Base-by-base conservation (phyloP, 768 basidiomycete species). In the Russula sp. region DNA sequence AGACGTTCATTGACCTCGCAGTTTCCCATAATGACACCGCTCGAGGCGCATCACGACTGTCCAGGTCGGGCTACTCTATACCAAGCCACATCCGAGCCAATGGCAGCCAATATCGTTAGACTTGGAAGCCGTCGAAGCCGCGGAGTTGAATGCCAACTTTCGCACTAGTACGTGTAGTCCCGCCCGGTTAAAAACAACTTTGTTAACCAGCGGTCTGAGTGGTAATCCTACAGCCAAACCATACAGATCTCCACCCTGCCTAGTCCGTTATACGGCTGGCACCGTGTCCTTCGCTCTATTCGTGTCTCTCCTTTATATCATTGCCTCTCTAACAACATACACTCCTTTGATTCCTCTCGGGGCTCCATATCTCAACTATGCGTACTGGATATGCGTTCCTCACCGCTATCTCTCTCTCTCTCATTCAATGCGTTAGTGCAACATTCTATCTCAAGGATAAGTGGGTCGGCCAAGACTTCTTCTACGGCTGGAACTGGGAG, bases 401-500 rank as follows among this genome's bases (percentile, higher is more conserved):
- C 64, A 37, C 65, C 55, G 22, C 45, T n/a, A 37, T 63, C 44
- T 52, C 27, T 9, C 55, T 57, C 10, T 52, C 51, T 31, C 59
- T 61, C 58, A 45, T 48, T 16, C 55, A 16, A 18, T 48, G 31
- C 16, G 59, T 56, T 34, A 68, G 60, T 32, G 39, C 59, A n/a
- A 16, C 22, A 27, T 61, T 67, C 51, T 45, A 34, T 39, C 62
- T 64, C 16, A 31, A 67, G 47, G 62, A 68, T 40, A 7, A 57
- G 31, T 68, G 62, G 70, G 62, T 74, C 50, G 79, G 79, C 42
- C 8, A 58, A 13, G 74, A 75, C 68, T 87, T 87, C 69, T 75
- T 80, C 61, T 55, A 75, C 20, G 63, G 62, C 6, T 87, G 79
- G 75, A 71, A 68, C 1, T 86, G 80, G 80, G 77, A 82, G 65